phyloP scores from a whole-genome alignment of 1,139 yeast species.

The Kodamaea arcana region DNA sequence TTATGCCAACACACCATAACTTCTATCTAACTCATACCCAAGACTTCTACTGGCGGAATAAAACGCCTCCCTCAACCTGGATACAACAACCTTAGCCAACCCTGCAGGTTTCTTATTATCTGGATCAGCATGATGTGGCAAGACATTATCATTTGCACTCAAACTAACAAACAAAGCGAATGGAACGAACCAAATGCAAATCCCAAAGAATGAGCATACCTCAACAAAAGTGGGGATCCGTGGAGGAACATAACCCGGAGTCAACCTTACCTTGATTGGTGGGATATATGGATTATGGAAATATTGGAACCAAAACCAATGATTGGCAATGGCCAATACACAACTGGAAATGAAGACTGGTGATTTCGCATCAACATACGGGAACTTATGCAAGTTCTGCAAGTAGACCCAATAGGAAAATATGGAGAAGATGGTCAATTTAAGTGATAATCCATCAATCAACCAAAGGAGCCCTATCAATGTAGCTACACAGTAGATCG shows the following conservation, averaged over 20 bases:
- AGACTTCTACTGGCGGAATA: constrained; percentile 47
- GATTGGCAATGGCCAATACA: constrained; percentile 70
- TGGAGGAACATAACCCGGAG: constrained; percentile 59
- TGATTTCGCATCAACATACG: constrained; percentile 72
- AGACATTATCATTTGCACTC: constrained; percentile 85
- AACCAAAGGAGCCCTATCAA: constrained; percentile 54
- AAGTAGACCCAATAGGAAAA: constrained; percentile 67
- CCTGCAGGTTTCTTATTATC: constrained; percentile 40
- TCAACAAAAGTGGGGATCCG: constrained; percentile 79
- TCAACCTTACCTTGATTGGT: constrained; percentile 51
- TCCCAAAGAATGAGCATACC: constrained; percentile 89
- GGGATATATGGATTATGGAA: constrained; percentile 69
- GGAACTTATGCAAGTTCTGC: constrained; percentile 76
- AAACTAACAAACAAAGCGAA: constrained; percentile 87
- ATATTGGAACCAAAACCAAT: constrained; percentile 84
- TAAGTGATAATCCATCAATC: constrained; percentile 76
- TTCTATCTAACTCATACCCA: constrained; percentile 64
- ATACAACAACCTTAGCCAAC: constrained; percentile 63
- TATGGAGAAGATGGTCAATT: constrained; percentile 60
- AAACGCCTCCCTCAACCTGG: constrained; percentile 46
- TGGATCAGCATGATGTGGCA: constrained; percentile 55
- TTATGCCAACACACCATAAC: constrained; percentile 45
- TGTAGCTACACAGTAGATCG: constrained; percentile 57
- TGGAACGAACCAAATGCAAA: constrained; percentile 92
- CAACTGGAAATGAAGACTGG: constrained; percentile 72